Conservation (phyloP, 2,329 filamentous ascomycete species). For the Botrytis squamosa region DNA sequence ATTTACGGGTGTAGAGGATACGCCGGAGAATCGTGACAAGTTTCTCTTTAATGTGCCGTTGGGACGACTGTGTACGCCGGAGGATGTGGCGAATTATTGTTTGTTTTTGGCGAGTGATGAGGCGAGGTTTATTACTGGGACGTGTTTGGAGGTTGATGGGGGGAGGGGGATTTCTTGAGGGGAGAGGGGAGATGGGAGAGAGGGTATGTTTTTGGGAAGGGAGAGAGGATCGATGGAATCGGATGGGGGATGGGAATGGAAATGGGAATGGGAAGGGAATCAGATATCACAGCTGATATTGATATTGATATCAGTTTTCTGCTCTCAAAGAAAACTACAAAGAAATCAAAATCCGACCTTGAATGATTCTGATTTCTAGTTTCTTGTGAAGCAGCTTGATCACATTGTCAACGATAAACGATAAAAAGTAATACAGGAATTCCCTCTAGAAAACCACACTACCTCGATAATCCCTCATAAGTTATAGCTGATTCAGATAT, state of each 20-base stretch:
- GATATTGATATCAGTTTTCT: not conserved
- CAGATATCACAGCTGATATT: not conserved
- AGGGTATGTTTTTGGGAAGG: not conserved
- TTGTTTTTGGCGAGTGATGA: slow-evolving; percentile 71
- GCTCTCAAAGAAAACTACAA: not conserved
- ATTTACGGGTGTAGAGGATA: slow-evolving; percentile 62
- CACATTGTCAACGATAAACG: not conserved
- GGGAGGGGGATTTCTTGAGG: slow-evolving; percentile 42
- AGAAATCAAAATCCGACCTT: not conserved
- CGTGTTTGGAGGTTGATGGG: slow-evolving; percentile 66
- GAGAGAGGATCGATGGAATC: too few species aligned
- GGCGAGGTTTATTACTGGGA: slow-evolving; percentile 68
- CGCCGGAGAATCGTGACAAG: slow-evolving; percentile 56
- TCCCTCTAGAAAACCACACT: not conserved
- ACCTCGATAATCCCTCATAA: not conserved
- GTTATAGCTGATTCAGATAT: not conserved
- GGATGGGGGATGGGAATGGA: not conserved
- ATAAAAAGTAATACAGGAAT: not conserved
- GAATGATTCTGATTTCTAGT: not conserved
- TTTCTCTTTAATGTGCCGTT: slow-evolving; percentile 56
- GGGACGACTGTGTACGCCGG: slow-evolving; percentile 54
- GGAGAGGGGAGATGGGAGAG: not conserved
- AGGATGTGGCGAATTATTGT: slow-evolving; percentile 69
- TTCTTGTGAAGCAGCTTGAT: not conserved
- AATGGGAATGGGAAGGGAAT: not conserved